Evolutionary conservation across 1,284 basidiomycete genomes (phyloP), one percentile per base, ranked within the genome.

Genomic region (Polyporus tsugae): DNA sequence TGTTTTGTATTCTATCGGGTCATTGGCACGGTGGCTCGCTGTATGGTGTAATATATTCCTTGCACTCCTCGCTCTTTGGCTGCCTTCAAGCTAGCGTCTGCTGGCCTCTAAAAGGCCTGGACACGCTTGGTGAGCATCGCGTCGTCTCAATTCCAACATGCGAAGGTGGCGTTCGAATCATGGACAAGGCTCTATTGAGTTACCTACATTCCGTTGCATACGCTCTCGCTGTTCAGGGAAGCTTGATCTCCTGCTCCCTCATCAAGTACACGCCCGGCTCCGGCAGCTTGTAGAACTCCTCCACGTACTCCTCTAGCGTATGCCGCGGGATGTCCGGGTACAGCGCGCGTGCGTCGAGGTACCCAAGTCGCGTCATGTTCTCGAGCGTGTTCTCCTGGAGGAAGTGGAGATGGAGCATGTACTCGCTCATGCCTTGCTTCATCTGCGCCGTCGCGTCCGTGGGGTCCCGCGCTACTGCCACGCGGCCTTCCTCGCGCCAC

Each of bases 311-410:
- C 65, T 72, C 70, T n/a, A 77, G 39, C 6, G 63, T 68, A 19
- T 44, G 60, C 46, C 57, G 64, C n/a, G 69, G 67, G 6, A 71
- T 59, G 44, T 76, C 75, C 2, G 75, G 72, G 46, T 77, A 77
- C 52, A 77, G 64, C 64, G 75, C 72, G 39, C 70, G 65, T 13
- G 68, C 73, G 57, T 75, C 74, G 19, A 77, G 66, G n/a, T 72
- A 72, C 13, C 75, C 75, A 6, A 71, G 63, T 7, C 66, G 57
- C 66, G 72, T 72, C 19, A 75, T 74, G 58, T 73, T 74, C 63
- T 66, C 75, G 10, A 75, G 42, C 9, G 73, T 68, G 63, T 60
- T 64, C 22, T 64, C 75, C 19, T 72, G 67, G 5, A 72, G 68
- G 57, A 76, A 46, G 63, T 73, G 72, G 17, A 77, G 62, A 58